Conservation (phyloP, 225 moss, liverwort and hornwort species). For the Bryum argenteum region DNA sequence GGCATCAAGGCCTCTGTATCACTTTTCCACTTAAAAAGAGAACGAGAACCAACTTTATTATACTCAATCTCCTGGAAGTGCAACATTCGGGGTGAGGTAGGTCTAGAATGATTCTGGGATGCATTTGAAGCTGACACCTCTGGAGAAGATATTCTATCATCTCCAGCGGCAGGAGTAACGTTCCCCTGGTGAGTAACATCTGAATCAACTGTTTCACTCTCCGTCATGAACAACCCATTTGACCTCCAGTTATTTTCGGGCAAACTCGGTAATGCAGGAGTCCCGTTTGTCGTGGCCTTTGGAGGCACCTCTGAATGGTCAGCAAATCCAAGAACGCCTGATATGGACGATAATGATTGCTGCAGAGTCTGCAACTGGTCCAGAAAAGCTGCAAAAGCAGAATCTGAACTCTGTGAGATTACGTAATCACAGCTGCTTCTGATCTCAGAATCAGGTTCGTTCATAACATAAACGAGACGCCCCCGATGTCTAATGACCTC, state of each 20-base stretch:
- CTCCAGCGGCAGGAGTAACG: slow-evolving; percentile 40
- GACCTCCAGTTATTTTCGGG: slow-evolving; percentile 59
- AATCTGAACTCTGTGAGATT: slow-evolving; percentile 9
- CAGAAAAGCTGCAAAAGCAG: slow-evolving; percentile 73
- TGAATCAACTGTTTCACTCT: slow-evolving; percentile 42
- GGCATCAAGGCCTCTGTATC: slow-evolving; percentile 58
- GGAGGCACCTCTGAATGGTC: slow-evolving; percentile 54
- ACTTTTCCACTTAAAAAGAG: slow-evolving; percentile 89
- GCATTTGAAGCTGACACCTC: slow-evolving; percentile 57
- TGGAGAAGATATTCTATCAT: slow-evolving; percentile 61
- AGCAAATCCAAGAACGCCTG: slow-evolving; percentile 85
- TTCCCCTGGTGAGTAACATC: slow-evolving; percentile 43
- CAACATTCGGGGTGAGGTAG: slow-evolving; percentile 48
- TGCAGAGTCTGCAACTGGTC: slow-evolving; percentile 88
- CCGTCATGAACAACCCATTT: slow-evolving; percentile 55
- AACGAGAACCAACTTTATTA: slow-evolving; percentile 63
- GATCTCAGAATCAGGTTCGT: background rate
- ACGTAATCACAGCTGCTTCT: background rate
- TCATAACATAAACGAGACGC: slow-evolving; percentile 1
- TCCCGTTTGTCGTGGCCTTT: slow-evolving; percentile 40
- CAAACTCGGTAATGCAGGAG: slow-evolving; percentile 42
- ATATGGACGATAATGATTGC: slow-evolving; percentile 86
- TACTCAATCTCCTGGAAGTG: slow-evolving; percentile 66
- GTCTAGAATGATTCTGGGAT: slow-evolving; percentile 49
- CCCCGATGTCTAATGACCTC: background rate